Evolutionary conservation across 257 asterid genomes (phyloP), one percentile per base, ranked within the genome.

Genomic region (Petunia secreta): DNA sequence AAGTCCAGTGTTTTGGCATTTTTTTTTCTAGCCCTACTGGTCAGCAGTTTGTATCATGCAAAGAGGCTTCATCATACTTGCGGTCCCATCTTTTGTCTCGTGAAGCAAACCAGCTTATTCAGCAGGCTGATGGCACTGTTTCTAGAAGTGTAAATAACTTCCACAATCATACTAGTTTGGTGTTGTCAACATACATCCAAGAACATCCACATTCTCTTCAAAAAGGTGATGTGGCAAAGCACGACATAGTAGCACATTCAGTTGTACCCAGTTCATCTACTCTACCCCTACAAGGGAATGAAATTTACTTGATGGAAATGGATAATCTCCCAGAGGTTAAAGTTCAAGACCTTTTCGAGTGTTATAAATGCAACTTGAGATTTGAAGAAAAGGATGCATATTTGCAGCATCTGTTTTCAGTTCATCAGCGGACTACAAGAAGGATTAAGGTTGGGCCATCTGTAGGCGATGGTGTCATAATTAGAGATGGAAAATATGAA

Each of bases 271-370:
- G 66, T 53, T 77, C 77, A 83, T 82, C 62, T 74, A 80, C 84
- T 63, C 84, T 91, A 82, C 85, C 77, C 77, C 79, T 84, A 77
- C 85, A 34, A 52, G 89, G 75, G 78, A 89, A 81, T 38, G 88
- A 85, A 59, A 84, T 84, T 73, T 81, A 85, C 89, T 77, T 91
- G 77, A 63, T 77, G 86, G 97, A 85, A 83, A 86, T 95, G 75
- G 98, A 94, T 63, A 89, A 89, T 85, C 98, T 96, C 77, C 92
- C 98, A 5, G 99, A 96, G 82, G 99, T 96, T 86, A 91, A 89
- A 80, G 93, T 96, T 82, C 86, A 85, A 68, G 97, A 92, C 86
- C 84, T 91, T 66, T 91, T 92, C 82, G 98, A 94, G 82, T 94
- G 99, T 84, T 46, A 85, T 86, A 96, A 92, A 85, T 96, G 99